These are phyloP conservation scores for Aureobasidium sp. DNA, from an alignment of 2,329 filamentous ascomycete species.

Conservation along the genomic window DNA sequence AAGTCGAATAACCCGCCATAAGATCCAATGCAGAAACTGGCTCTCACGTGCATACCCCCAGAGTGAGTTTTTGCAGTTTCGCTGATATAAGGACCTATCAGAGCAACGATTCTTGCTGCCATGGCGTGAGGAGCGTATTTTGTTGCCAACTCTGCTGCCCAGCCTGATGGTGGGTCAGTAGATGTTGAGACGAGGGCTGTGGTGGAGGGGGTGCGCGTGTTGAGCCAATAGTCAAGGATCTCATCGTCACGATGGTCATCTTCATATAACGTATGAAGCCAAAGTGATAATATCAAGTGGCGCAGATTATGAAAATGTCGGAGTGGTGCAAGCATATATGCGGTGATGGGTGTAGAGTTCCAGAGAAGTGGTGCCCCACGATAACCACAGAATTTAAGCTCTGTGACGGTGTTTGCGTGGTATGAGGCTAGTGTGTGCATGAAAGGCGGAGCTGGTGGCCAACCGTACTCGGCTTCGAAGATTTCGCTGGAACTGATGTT, in stretches of 20 bases:
- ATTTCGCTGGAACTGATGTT: slow-evolving; percentile 28
- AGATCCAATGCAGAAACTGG: slow-evolving; percentile 49
- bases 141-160: slow-evolving; percentile 45
- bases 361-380: slow-evolving; percentile 47
- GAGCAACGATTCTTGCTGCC: slow-evolving; percentile 42
- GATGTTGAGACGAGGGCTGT: slow-evolving; percentile 40
- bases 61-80: slow-evolving; percentile 42
- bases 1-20: slow-evolving; percentile 50
- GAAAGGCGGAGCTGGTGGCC: slow-evolving; percentile 43
- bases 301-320: slow-evolving; percentile 47
- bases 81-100: slow-evolving; percentile 46
- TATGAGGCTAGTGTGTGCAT: slow-evolving; percentile 46
- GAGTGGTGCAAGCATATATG: slow-evolving; percentile 42
- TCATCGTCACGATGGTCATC: slow-evolving; percentile 42
- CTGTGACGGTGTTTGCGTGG: slow-evolving; percentile 44
- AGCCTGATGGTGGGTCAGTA: slow-evolving; percentile 40
- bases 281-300: slow-evolving; percentile 46
- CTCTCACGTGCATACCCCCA: slow-evolving; percentile 48
- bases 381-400: slow-evolving; percentile 56
- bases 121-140: slow-evolving; percentile 45
- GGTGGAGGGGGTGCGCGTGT: slow-evolving; percentile 41
- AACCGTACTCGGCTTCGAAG: slow-evolving; percentile 45
- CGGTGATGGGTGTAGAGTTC: slow-evolving; percentile 40
- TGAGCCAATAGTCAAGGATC: slow-evolving; percentile 50
- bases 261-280: slow-evolving; percentile 47